Base-by-base conservation (phyloP, 192 early-diverging fungal species). In the Funneliformis mosseae region DNA sequence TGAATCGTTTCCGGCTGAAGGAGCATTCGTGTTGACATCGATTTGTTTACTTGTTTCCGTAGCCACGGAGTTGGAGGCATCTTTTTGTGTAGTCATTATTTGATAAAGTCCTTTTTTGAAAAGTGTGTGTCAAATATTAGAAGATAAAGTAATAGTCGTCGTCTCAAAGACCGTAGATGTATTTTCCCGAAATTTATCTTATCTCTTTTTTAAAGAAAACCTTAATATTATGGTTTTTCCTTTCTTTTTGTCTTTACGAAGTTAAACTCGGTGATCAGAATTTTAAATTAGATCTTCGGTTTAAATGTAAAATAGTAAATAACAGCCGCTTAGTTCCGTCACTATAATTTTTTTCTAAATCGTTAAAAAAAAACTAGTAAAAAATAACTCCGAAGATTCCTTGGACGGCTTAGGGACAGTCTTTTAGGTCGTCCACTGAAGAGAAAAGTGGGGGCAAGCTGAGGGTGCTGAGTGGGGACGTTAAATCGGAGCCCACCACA, bases 381-480 rank as follows among this genome's bases (percentile, higher is more conserved):
- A 69, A 70, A 55, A 55, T 5, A 55, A 41, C 68, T 33, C 38
- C 41, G 16, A n/a, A 70, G 39, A 21, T 38, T 70, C 68, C 68
- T 70, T 70, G 21, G 68, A 70, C 68, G 38, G 68, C 42, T 14
- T 27, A n/a, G 68, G 27, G 64, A 27, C 16, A n/a, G n/a, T n/a
- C n/a, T n/a, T n/a, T n/a, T n/a, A 27, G 64, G 64, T 66, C 64
- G 68, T 70, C 68, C 68, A 70, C 68, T 70, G 68, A 70, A 70
- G 18, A 41, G 41, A 70, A 8, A 33, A 43, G 68, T 70, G 68
- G 68, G 68, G 68, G 68, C 68, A 12, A 70, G n/a, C 21, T 70
- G 28, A 39, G n/a, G 68, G 14, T 69, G 21, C n/a, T 69, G 48
- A 16, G 67, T 41, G 67, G 39, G 67, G 67, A 69, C 67, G 67